Evolutionary conservation across 225 moss, liverwort and hornwort species (phyloP).

Genomic region (Climacium dendroides): DNA sequence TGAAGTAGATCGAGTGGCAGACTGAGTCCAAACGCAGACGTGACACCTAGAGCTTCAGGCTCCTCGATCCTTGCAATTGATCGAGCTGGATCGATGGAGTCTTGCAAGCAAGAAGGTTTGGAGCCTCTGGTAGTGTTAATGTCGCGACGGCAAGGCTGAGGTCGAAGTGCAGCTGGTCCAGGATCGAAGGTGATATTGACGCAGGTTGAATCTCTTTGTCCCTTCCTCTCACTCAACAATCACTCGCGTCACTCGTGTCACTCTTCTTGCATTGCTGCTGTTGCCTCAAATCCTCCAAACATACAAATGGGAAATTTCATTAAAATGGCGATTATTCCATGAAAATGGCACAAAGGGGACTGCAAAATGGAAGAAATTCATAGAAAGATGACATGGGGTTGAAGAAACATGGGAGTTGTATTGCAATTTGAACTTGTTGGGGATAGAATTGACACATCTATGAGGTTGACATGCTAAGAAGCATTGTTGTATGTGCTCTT

Average conservation of each 20-base stretch:
- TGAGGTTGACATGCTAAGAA: too few relatives aligned
- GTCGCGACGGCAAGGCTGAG: neutral
- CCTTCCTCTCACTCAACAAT: neutral
- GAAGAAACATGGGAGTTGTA: too few relatives aligned
- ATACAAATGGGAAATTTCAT: too few relatives aligned
- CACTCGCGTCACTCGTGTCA: neutral
- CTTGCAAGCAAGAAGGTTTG: neutral
- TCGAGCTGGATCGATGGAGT: neutral
- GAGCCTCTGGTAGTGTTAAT: neutral
- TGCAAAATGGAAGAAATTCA: too few relatives aligned
- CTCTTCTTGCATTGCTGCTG: neutral
- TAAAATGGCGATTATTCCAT: too few relatives aligned
- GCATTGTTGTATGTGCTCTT: too few relatives aligned
- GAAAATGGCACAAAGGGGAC: too few relatives aligned
- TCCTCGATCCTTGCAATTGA: constrained; percentile 6
- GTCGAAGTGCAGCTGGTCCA: neutral
- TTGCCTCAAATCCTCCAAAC: too few relatives aligned
- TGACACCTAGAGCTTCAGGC: neutral
- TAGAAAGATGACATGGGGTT: too few relatives aligned
- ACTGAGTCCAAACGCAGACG: neutral
- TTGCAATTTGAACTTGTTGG: too few relatives aligned
- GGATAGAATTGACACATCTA: too few relatives aligned
- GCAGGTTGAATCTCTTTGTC: neutral
- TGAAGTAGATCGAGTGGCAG: neutral
- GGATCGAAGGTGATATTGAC: neutral